Conservation (phyloP, 1,284 basidiomycete genomes). For the Termitomyces sp. region DNA sequence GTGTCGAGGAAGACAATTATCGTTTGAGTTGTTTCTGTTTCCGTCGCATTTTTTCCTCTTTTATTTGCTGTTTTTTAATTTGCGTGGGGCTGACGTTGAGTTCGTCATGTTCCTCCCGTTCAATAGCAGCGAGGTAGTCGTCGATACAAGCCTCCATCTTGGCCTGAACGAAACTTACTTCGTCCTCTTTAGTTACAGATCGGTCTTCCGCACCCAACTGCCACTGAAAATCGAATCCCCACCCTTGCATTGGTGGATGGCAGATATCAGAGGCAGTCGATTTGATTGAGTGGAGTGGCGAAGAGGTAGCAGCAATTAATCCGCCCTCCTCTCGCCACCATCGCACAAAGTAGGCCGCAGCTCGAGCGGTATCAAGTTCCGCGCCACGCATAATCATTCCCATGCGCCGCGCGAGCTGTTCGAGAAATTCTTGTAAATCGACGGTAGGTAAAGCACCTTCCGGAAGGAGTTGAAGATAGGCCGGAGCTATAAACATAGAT, state of each 20-base stretch:
- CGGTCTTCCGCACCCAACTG: constrained; percentile 31
- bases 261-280: constrained; percentile 12
- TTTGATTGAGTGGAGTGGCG: constrained; percentile 29
- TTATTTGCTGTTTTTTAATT: constrained; percentile 55
- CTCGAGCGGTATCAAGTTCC: constrained; percentile 61
- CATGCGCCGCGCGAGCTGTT: constrained; percentile 65
- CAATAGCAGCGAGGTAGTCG: constrained; percentile 38
- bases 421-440: constrained; percentile 62
- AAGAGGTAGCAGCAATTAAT: constrained; percentile 42
- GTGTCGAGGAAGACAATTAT: constrained; percentile 7
- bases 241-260: constrained; percentile 39
- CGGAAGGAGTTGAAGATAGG: constrained; percentile 64
- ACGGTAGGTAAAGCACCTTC: constrained; percentile 49
- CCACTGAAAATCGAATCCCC: constrained; percentile 85
- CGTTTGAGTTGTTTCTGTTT: constrained; percentile 26
- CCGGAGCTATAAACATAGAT: constrained; percentile 44
- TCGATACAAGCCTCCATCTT: constrained; percentile 72
- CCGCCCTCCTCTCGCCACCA: constrained; percentile 82
- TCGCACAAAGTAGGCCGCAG: constrained; percentile 75
- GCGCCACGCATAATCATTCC: constrained; percentile 81
- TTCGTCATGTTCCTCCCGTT: constrained; percentile 48
- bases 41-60: constrained; percentile 43
- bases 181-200: constrained; percentile 10
- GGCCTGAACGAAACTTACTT: constrained; percentile 38
- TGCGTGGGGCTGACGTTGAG: constrained; percentile 64